Percentiles rank a stretch among this genome's conserved stretches.
These are phyloP conservation scores for Avena eriantha DNA, from an alignment of 176 grass and related monocot species.

Conservation along the genomic window DNA sequence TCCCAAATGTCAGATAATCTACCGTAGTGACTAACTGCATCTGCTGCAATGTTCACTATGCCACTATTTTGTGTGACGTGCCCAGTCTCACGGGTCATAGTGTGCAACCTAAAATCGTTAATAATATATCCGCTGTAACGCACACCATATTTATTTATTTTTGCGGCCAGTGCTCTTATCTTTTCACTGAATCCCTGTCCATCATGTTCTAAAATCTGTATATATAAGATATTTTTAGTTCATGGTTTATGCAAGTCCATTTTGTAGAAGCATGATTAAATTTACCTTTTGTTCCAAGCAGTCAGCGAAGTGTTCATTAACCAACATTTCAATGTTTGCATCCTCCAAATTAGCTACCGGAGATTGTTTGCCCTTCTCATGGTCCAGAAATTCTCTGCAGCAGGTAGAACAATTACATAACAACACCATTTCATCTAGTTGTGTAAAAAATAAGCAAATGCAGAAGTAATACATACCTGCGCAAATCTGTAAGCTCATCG, in stretches of 20 bases:
- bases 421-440: not conserved
- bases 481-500: slow-evolving; percentile 20
- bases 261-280: not conserved
- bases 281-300: slow-evolving; percentile 21
- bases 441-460: not conserved
- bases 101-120: not conserved
- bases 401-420: not conserved
- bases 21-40: not conserved
- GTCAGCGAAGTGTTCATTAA: not conserved
- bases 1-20: not conserved
- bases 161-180: not conserved
- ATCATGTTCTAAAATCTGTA: not conserved
- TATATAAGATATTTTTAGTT: not conserved
- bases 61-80: not conserved
- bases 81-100: not conserved
- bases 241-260: not conserved
- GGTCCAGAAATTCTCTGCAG: not conserved
- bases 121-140: not conserved
- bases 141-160: slow-evolving; percentile 10
- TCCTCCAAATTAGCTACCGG: not conserved
- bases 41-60: not conserved
- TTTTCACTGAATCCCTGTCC: not conserved
- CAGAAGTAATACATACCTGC: not conserved
- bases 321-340: not conserved
- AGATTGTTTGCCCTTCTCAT: not conserved